These are phyloP conservation scores for Thermomucor indicae-seudaticae DNA, from an alignment of 371 early-diverging fungal species.

Conservation along the genomic window DNA sequence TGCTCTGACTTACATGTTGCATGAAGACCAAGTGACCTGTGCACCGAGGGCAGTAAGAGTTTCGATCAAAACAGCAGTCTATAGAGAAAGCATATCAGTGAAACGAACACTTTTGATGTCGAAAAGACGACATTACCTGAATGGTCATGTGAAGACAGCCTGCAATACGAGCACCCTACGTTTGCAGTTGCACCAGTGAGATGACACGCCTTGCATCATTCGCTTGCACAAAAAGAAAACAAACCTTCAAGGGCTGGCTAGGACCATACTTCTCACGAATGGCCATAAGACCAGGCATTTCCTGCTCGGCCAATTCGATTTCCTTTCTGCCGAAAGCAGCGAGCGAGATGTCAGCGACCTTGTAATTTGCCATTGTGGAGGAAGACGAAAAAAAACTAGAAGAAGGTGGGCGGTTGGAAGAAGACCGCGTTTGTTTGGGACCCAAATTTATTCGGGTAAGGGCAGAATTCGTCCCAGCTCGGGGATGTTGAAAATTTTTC, in stretches of 20 bases:
- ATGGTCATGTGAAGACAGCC: slow-evolving; percentile 99
- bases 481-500: no score
- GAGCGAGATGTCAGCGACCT: slow-evolving; percentile 89
- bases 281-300: slow-evolving; percentile 98
- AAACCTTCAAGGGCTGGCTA: slow-evolving; percentile 75
- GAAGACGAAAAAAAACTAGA: background rate
- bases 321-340: slow-evolving; percentile 53
- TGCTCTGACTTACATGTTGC: slow-evolving; percentile 74
- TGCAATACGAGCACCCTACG: slow-evolving; percentile 91
- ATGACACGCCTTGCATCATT: no score
- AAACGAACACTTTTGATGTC: background rate
- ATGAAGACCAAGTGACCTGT: slow-evolving; percentile 97
- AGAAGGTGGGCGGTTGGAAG: no score
- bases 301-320: slow-evolving; percentile 78
- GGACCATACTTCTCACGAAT: slow-evolving; percentile 92
- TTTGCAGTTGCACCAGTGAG: no score
- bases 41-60: slow-evolving; percentile 95
- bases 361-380: slow-evolving; percentile 27
- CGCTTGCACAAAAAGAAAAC: no score
- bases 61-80: slow-evolving; percentile 98
- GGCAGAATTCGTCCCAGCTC: no score
- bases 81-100: background rate
- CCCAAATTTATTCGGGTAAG: no score
- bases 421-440: no score
- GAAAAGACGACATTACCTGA: slow-evolving; percentile 3